Evolutionary conservation across 1,139 yeast genomes (phyloP), one percentile per base, ranked within the genome.

Genomic region (Diutina mesorugosa): DNA sequence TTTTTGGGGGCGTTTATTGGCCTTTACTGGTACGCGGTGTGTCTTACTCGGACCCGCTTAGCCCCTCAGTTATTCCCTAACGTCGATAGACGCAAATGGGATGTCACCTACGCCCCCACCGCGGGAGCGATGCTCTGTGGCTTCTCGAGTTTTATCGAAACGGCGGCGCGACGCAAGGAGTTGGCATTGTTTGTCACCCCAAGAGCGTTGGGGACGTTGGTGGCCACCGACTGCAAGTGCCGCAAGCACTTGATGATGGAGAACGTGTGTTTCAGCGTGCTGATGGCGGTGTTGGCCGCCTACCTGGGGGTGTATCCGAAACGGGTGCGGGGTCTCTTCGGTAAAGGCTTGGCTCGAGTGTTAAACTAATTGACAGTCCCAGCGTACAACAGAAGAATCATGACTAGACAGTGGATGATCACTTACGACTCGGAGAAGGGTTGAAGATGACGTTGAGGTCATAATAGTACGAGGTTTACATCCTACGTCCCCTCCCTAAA

Each of bases 181-280:
- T 68, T 75, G 58, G 71, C 77, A 0, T 63, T 74, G 21, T 74
- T 74, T 62, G 76, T 72, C 30, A 73, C 74, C 5, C 76, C 76
- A 2, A 59, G 73, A 55, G 76, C 72, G 6, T 62, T 72, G 58
- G 76, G 75, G 7, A 71, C 76, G 12, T 58, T 72, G 47, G 66
- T 72, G 8, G 68, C 72, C 6, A 56, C 68, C 9, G 70, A 67
- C 28, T 64, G 70, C 5, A 62, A 72, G 4, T 56, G 59, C n/a
- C 58, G 55, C 38, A 70, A 70, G 59, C 47, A 45, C 47, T 63
- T 72, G 56, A 60, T 61, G 46, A 60, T 68, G 6, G 76, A 72
- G 59, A 60, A 71, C 45, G 48, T 69, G 16, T 66, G 66, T 16
- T 72, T 72, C 60, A 66, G 74, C 2, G 56, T 70, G 6, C 66